Evolutionary conservation across 257 asterid species (phyloP).

Genomic region (Plantago ovata): DNA sequence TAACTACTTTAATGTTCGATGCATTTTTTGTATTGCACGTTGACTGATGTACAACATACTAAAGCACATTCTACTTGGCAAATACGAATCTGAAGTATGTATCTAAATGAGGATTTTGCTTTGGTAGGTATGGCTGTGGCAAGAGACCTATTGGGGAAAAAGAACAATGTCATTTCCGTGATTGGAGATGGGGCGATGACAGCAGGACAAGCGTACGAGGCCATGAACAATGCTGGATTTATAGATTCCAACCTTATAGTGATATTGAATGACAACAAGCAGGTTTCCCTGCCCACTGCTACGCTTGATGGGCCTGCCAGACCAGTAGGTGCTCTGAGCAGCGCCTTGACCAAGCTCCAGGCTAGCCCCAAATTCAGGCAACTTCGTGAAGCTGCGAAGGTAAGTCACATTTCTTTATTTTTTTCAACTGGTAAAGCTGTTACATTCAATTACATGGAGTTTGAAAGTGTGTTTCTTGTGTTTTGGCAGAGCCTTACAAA

Average conservation of each 20-base stretch:
- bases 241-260: slow-evolving; percentile 66
- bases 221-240: slow-evolving; percentile 80
- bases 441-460: not conserved
- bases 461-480: not conserved
- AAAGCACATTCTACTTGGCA: too few relatives aligned
- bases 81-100: not conserved
- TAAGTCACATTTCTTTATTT: slow-evolving; percentile 8
- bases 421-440: not conserved
- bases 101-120: not conserved
- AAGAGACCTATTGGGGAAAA: slow-evolving; percentile 64
- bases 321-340: slow-evolving; percentile 72
- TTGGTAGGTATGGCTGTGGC: slow-evolving; percentile 74
- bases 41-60: too few relatives aligned
- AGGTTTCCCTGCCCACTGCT: slow-evolving; percentile 73
- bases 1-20: too few relatives aligned
- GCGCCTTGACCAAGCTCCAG: slow-evolving; percentile 64
- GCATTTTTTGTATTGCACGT: too few relatives aligned
- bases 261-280: slow-evolving; percentile 63
- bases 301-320: slow-evolving; percentile 72
- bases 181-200: slow-evolving; percentile 86
- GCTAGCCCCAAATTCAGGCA: slow-evolving; percentile 71
- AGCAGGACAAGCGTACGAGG: slow-evolving; percentile 89
- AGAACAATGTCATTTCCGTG: slow-evolving; percentile 57
- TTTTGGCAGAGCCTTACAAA: slow-evolving; percentile 50
- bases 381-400: slow-evolving; percentile 80